Evolutionary conservation across 2,329 filamentous ascomycete genomes (phyloP), one percentile per base, ranked within the genome.

Genomic region (Penicillium oxalicum): DNA sequence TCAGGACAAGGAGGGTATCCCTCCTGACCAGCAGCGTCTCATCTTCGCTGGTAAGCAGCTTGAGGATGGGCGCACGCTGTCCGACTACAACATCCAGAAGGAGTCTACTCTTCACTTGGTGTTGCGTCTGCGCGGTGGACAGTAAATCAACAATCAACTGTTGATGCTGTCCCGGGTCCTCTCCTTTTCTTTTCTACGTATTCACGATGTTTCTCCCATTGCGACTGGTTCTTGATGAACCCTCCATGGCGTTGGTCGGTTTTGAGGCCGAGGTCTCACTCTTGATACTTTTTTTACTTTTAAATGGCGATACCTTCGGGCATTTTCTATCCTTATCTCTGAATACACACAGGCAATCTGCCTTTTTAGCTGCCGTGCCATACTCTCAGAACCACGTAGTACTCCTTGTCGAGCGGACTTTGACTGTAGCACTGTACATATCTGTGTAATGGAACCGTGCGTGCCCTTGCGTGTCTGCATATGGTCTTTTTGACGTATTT

Each of bases 1-100:
- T 27, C 87, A 91, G 62, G 87, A 91, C 60, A 91, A 91, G 80
- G 87, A 91, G 69, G 82, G 82, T 38, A 85, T 86, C 46, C 83
- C 83, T 27, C 82, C 83, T 33, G 83, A 86, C 63, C 83, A 86
- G 67, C 83, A 86, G 68, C 80, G 82, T 67, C 73, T 86, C 47
- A 86, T 86, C 64, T 86, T 86, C 57, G 82, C 82, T 60, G 82
- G 82, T 60, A 86, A 86, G 76, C 82, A 86, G 71, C 60, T 77
- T 43, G 74, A 77, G 55, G 74, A 77, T 53, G 74, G 74, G 8
- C 71, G 74, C 25, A 77, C 74, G 40, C 65, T 77, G 25, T 75
- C 72, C 32, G 74, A 77, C 61, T 85, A 77, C 64, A 77, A 77
- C 57, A 77, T 77, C 48, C 74, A 77, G 66, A 81, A 81, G 76